Conservation (phyloP, 352 stramenopile genomes). For the Globisporangium lucens region DNA sequence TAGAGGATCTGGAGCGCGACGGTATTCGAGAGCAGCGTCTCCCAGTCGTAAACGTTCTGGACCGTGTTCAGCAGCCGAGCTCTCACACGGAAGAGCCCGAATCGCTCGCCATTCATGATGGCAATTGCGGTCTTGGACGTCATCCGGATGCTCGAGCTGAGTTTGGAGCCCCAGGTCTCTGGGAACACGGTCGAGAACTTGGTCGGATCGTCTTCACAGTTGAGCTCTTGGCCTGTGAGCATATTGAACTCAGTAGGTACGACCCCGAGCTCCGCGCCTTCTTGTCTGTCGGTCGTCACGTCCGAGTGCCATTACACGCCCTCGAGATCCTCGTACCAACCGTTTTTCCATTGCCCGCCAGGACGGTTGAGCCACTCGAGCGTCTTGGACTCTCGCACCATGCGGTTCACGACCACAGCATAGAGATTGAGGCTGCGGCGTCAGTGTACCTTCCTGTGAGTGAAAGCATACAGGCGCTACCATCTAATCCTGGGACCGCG, state of each 20-base stretch:
- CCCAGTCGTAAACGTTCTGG: constrained; percentile 10
- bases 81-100: constrained; percentile 9
- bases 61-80: not conserved
- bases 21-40: constrained; percentile 11
- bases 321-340: constrained; percentile 29
- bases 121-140: constrained; percentile 5
- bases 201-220: not conserved
- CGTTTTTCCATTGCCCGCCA: constrained; percentile 26
- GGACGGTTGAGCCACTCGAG: constrained; percentile 20
- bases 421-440: not conserved
- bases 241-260: constrained; percentile 6
- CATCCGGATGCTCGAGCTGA: not conserved
- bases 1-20: not conserved
- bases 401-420: constrained; percentile 7
- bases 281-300: not conserved
- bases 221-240: not conserved
- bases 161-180: not conserved
- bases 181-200: not conserved
- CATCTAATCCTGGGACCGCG: constrained; percentile 10
- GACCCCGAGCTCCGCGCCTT: not conserved
- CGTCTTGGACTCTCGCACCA: constrained; percentile 21
- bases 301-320: constrained; percentile 14
- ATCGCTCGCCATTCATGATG: constrained; percentile 17
- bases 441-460: constrained; percentile 9
- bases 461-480: constrained; percentile 12